Base-by-base conservation (phyloP, 2,329 filamentous ascomycete genomes). In the Cladosporium sp. region DNA sequence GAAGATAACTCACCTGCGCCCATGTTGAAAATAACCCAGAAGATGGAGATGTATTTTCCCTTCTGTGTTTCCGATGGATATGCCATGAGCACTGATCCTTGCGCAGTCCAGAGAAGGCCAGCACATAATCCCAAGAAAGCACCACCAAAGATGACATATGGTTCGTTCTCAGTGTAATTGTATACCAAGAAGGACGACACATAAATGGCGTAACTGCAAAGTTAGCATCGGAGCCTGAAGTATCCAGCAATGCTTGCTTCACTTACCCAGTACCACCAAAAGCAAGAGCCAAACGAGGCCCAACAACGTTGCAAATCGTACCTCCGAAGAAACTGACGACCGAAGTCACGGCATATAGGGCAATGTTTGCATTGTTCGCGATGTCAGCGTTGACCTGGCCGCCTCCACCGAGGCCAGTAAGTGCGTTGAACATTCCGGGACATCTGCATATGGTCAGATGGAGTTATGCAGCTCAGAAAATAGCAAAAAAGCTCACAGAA, bases 11-110 rank as follows among this genome's bases (percentile, higher is more conserved):
- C 15, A 51, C 48, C 90, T 61, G 84, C 89, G 60, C 91, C 91
- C 51, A 91, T 70, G 70, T 96, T 96, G 78, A 96, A 96, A 63
- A 96, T 93, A 67, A 90, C 83, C 91, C 91, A 96, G 72, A 96
- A 96, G 74, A 83, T 84, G 54, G 87, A 87, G 67, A 96, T 95
- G 68, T 89, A 96, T 54, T 85, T 84, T 38, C 91, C 91, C 76
- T 96, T 96, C 57, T 82, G 80, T 27, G 81, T 70, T 70, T 96
- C 91, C 18, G 80, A 76, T 1, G 90, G 90, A 68, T 96, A 96
- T 34, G 87, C 84, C 83, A 95, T 92, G 85, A 92, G 91, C 63
- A 91, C 88, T 53, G 86, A 83, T 54, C 88, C 88, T 70, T 92
- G 88, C 1, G 85, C 88, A 29, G 84, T 85, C 88, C 88, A 93